phyloP scores from a whole-genome alignment of 345 rosid species.

The Bretschneidera sinensis region DNA sequence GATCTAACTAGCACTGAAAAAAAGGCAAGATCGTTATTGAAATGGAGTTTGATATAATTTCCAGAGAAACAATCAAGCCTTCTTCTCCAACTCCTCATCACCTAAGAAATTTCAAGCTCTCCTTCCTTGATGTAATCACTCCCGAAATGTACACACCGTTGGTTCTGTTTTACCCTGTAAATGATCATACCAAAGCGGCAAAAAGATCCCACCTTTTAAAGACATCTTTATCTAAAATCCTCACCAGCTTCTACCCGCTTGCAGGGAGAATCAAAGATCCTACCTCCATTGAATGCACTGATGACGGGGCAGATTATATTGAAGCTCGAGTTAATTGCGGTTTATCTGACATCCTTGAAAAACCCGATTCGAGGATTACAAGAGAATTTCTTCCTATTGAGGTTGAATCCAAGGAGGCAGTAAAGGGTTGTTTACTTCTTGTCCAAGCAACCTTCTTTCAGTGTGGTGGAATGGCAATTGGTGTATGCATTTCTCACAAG shows the following conservation, averaged over 20 bases:
- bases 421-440: background rate
- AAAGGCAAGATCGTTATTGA: too few relatives aligned
- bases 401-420: background rate
- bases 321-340: slow-evolving; percentile 24
- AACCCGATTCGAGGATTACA: slow-evolving; percentile 7
- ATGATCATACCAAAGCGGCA: too few relatives aligned
- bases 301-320: slow-evolving; percentile 27
- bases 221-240: slow-evolving; percentile 31
- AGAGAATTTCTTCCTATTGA: slow-evolving; percentile 10
- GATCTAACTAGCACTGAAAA: too few relatives aligned
- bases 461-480: slow-evolving; percentile 33
- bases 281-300: slow-evolving; percentile 29
- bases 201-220: too few relatives aligned
- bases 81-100: too few relatives aligned
- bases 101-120: too few relatives aligned
- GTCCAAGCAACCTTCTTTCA: slow-evolving; percentile 19
- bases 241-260: slow-evolving; percentile 38
- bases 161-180: too few relatives aligned
- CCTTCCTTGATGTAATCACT: too few relatives aligned
- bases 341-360: slow-evolving; percentile 22
- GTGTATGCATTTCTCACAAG: slow-evolving; percentile 33
- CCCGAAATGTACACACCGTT: too few relatives aligned
- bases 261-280: slow-evolving; percentile 38
- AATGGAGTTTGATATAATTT: too few relatives aligned
- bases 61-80: too few relatives aligned